phyloP scores from a whole-genome alignment of 2,329 filamentous ascomycete genomes.

The Fusarium phyllophilum region DNA sequence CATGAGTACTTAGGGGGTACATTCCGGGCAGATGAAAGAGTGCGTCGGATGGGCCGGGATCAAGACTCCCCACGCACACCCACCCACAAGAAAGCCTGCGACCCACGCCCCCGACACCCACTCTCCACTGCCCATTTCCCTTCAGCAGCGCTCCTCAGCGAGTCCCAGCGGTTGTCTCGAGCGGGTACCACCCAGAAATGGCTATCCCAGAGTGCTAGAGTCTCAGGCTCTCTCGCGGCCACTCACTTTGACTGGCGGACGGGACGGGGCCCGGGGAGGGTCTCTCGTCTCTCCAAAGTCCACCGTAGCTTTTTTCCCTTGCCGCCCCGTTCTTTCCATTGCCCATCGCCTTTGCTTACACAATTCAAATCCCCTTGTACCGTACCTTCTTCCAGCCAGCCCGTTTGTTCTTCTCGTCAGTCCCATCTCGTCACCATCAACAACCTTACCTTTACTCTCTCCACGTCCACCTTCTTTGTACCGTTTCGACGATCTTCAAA shows the following conservation, averaged over 20 bases:
- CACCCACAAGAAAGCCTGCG: constrained; percentile 28
- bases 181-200: constrained; percentile 32
- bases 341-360: constrained; percentile 40
- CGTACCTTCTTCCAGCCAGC: constrained; percentile 21
- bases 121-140: constrained; percentile 45
- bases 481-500: constrained; percentile 35
- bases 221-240: constrained; percentile 24
- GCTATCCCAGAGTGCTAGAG: constrained; percentile 28
- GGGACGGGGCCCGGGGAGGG: constrained; percentile 23
- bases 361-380: constrained; percentile 43
- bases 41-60: constrained; percentile 43
- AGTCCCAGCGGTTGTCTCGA: constrained; percentile 37
- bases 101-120: constrained; percentile 41
- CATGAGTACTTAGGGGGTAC: constrained; percentile 33
- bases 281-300: constrained; percentile 37
- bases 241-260: constrained; percentile 35
- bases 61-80: constrained; percentile 35
- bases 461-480: constrained; percentile 32
- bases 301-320: constrained; percentile 46
- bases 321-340: constrained; percentile 38
- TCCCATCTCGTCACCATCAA: constrained; percentile 33
- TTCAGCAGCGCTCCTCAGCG: constrained; percentile 35
- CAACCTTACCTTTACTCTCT: constrained; percentile 29
- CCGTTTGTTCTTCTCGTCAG: constrained; percentile 23
- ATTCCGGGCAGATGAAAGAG: constrained; percentile 27